phyloP scores from a whole-genome alignment of 805 yeast genomes.

The Cephaloascus albidus region DNA sequence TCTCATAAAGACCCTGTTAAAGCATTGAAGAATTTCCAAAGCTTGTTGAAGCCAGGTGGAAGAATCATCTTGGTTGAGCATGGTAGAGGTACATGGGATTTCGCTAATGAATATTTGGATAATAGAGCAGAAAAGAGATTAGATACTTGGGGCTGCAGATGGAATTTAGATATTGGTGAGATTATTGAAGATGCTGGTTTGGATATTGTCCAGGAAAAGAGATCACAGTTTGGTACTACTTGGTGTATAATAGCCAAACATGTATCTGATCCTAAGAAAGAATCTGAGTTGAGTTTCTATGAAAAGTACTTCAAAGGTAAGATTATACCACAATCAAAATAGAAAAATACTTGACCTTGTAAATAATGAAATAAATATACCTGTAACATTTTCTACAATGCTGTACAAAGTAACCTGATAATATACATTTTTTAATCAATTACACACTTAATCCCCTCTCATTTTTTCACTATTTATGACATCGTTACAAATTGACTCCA shows the following conservation, averaged over 20 bases:
- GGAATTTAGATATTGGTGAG: constrained; percentile 93
- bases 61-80: constrained; percentile 83
- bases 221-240: constrained; percentile 88
- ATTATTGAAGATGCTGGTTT: constrained; percentile 77
- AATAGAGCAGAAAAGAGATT: constrained; percentile 75
- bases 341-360: constrained; percentile 2
- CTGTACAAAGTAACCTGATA: background rate
- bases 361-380: no score
- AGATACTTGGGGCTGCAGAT: constrained; percentile 92
- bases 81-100: constrained; percentile 77
- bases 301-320: constrained; percentile 37
- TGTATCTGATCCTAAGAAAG: constrained; percentile 51
- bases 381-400: background rate
- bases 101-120: constrained; percentile 74
- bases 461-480: constrained; percentile 63
- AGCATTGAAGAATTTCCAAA: constrained; percentile 67
- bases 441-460: constrained; percentile 60
- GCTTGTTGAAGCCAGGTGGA: constrained; percentile 80
- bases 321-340: constrained; percentile 9
- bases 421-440: constrained; percentile 1
- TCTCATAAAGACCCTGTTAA: constrained; percentile 89
- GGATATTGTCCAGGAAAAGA: constrained; percentile 68
- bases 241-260: constrained; percentile 75
- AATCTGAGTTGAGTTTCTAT: constrained; percentile 36
- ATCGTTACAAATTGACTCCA: constrained; percentile 66